Percentiles rank a stretch among this genome's conserved stretches.
These are phyloP conservation scores for Tuber borchii DNA, from an alignment of 495 filamentous ascomycete species.

Conservation along the genomic window DNA sequence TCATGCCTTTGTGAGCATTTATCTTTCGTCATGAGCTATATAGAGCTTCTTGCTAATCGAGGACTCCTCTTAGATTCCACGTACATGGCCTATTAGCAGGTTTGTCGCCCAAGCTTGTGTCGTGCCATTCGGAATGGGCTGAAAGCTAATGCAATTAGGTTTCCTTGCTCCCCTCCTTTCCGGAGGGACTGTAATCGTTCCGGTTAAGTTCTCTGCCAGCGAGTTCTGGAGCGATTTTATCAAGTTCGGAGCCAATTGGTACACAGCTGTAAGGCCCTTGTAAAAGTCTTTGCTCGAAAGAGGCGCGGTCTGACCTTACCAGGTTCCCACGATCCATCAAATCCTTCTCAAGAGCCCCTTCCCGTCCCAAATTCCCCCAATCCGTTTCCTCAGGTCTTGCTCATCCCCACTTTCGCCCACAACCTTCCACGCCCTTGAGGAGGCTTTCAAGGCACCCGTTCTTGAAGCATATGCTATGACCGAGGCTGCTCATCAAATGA, in stretches of 20 bases:
- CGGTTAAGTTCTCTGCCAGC: constrained; percentile 67
- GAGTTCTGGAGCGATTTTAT: constrained; percentile 75
- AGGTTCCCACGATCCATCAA: constrained; percentile 75
- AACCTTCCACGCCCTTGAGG: constrained; percentile 66
- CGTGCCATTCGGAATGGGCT: background rate
- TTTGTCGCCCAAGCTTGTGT: background rate
- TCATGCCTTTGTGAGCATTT: constrained; percentile 60
- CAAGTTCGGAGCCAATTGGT: constrained; percentile 71
- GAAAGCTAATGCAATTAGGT: background rate
- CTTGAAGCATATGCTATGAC: constrained; percentile 91
- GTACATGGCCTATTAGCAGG: constrained; percentile 77
- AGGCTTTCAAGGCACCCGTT: constrained; percentile 66
- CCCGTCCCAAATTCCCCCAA: constrained; percentile 59
- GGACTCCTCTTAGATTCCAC: constrained; percentile 52
- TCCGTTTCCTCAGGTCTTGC: constrained; percentile 83
- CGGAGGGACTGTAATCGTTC: constrained; percentile 68
- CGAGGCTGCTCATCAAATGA: constrained; percentile 84
- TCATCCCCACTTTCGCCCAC: constrained; percentile 73
- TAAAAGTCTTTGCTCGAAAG: background rate
- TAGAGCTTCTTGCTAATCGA: background rate
- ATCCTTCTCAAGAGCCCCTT: constrained; percentile 66
- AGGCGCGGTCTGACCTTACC: constrained; percentile 29
- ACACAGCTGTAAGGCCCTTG: constrained; percentile 52
- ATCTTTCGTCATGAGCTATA: background rate
- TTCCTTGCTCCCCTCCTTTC: constrained; percentile 67